Percentiles rank a stretch among this genome's conserved stretches.
phyloP scores from a whole-genome alignment of 129 eudicot species.

The Flaveria brownii region DNA sequence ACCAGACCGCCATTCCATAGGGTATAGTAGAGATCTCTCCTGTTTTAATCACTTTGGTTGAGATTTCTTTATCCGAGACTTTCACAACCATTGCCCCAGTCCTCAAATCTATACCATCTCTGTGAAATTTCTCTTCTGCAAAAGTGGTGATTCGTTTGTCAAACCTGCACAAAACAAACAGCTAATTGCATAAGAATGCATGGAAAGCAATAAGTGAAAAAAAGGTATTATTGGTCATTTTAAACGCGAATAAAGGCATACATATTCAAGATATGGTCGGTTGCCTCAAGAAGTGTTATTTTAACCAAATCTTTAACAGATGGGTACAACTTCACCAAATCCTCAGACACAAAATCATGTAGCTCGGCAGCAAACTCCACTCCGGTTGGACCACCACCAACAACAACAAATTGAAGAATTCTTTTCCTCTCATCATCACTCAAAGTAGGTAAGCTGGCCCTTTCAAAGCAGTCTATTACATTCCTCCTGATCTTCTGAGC shows the following conservation, averaged over 20 bases:
- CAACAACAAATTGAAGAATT: conserved; percentile 80
- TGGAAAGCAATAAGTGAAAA: neutral
- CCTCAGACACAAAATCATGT: conserved; percentile 84
- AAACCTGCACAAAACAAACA: conserved; percentile 56
- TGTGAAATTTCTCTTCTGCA: conserved; percentile 80
- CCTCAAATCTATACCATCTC: conserved; percentile 81
- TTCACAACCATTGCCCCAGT: conserved; percentile 87
- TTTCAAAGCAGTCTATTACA: conserved; percentile 80
- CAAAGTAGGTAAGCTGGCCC: conserved; percentile 69
- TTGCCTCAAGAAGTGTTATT: conserved; percentile 83
- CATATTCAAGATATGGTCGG: conserved; percentile 85
- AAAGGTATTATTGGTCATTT: neutral
- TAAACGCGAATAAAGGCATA: conserved; percentile 29
- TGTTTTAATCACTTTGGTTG: conserved; percentile 68
- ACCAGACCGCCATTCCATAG: conserved; percentile 92
- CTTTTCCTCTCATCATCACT: conserved; percentile 74
- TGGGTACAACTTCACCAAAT: conserved; percentile 73
- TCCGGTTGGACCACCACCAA: conserved; percentile 95
- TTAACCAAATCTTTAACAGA: conserved; percentile 67
- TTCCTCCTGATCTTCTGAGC: conserved; percentile 83
- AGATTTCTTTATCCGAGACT: conserved; percentile 66
- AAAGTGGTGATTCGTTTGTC: conserved; percentile 85
- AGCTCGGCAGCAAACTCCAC: conserved; percentile 96
- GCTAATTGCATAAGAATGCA: conserved; percentile 3
- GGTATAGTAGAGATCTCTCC: conserved; percentile 68